A percentile compares a stretch with the other conserved stretches of the same genome.
These are phyloP conservation scores for Entomophthora muscae DNA, from an alignment of 371 early-diverging fungal genomes.

Conservation along the genomic window DNA sequence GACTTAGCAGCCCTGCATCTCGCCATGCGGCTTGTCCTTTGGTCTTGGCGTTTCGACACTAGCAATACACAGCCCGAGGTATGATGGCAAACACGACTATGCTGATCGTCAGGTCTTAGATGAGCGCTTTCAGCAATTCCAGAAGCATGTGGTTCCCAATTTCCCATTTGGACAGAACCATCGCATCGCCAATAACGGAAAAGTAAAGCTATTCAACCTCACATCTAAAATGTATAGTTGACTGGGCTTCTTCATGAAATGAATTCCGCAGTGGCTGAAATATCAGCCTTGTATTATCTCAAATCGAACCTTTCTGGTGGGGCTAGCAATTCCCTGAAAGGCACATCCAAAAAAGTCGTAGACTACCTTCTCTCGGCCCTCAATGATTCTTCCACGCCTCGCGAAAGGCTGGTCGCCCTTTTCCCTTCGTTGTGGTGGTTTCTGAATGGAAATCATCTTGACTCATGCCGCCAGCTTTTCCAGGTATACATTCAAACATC, in stretches of 20 bases:
- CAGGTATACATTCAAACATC: neutral
- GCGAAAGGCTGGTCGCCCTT: neutral
- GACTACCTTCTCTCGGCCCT: neutral
- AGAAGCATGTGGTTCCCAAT: neutral
- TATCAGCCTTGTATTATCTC: neutral
- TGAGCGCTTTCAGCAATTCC: neutral
- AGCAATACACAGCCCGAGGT: neutral
- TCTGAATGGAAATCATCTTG: neutral
- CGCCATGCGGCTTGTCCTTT: neutral
- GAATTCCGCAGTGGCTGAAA: neutral
- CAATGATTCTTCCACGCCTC: neutral
- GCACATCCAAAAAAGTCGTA: neutral
- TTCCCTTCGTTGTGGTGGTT: neutral
- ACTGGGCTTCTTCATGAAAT: neutral
- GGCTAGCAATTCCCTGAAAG: neutral
- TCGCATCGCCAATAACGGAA: neutral
- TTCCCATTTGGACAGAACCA: neutral
- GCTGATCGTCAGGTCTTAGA: neutral
- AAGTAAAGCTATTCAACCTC: neutral
- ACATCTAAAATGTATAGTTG: neutral
- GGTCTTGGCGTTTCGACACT: neutral
- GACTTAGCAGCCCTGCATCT: neutral
- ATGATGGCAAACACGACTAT: neutral
- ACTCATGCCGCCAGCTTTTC: neutral
- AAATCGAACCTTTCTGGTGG: neutral